Base-by-base conservation (phyloP, 345 rosid species). In the Viola odorata region DNA sequence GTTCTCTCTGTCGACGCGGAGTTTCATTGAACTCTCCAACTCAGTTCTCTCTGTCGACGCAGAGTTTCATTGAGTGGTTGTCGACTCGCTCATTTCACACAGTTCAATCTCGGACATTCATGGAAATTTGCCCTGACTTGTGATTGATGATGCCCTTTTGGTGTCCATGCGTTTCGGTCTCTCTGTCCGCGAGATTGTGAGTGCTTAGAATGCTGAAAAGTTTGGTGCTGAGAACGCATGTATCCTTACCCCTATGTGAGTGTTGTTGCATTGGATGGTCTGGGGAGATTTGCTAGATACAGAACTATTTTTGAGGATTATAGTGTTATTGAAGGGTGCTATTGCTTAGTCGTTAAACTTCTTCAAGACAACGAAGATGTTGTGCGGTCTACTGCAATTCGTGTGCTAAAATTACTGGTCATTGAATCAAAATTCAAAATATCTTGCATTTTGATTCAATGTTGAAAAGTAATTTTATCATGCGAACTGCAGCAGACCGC, bases 231-330 rank as follows among this genome's bases (percentile, higher is more conserved):
- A 60, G 78, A 71, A 45, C 80, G 45, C 78, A 74, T 8, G 79
- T 89, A 58, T 68, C 96, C 96, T 39, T 92, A 81, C 80, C 96
- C 98, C 0, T 77, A 69, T 42, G 83, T 85, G 56, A 82, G 96
- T 69, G 70, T 76, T 71, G 78, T 54, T 61, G 87, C 98, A 58
- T 62, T 92, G 53, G 83, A 92, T 55, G 96, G 96, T 47, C 39
- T 92, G 72, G 65, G 77, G 47, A 52, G 48, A 5, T 45, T 87
- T 74, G 68, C 80, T 53, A 76, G 63, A 56, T 51, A 41, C 36
- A 80, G 79, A 55, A 12, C 5, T 3, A 84, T 57, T n/a, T 70
- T 89, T 12, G 80, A 81, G 71, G 85, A 85, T 60, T 49, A 57
- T 15, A 67, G 72, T 56, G 80, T 83, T 56, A 70, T 79, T 12